phyloP scores from a whole-genome alignment of 2,329 filamentous ascomycete species.

The Penicillium verrucosum region DNA sequence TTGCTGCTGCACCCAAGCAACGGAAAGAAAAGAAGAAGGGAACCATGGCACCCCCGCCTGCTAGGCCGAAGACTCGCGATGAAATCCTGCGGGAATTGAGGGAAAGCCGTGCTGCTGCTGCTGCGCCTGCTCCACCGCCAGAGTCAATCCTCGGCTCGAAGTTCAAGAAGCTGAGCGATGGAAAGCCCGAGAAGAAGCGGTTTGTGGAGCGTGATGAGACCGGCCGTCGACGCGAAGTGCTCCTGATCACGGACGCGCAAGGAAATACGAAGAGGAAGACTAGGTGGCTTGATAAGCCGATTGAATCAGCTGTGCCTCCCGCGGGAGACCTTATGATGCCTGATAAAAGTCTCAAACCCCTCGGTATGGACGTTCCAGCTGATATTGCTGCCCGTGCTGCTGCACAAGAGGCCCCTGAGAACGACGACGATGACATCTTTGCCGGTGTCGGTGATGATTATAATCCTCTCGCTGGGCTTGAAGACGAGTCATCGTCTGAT shows the following conservation, averaged over 20 bases:
- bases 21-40: conserved; percentile 50
- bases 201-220: conserved; percentile 55
- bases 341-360: conserved; percentile 46
- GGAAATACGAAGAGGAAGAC: conserved; percentile 62
- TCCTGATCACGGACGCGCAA: conserved; percentile 57
- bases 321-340: conserved; percentile 37
- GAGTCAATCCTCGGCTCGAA: conserved; percentile 52
- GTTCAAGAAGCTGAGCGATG: conserved; percentile 53
- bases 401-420: conserved; percentile 30
- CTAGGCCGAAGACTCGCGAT: conserved; percentile 54
- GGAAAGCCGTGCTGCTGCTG: conserved; percentile 46
- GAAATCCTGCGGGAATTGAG: conserved; percentile 60
- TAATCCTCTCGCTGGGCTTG: conserved; percentile 55
- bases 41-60: conserved; percentile 44
- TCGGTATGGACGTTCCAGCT: conserved; percentile 51
- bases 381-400: conserved; percentile 39
- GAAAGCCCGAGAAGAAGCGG: conserved; percentile 48
- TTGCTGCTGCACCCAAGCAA: conserved; percentile 31
- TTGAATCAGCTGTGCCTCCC: conserved; percentile 22
- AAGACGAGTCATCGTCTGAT: conserved; percentile 45
- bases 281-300: conserved; percentile 48
- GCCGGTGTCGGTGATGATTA: conserved; percentile 59
- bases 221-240: conserved; percentile 54
- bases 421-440: conserved; percentile 62
- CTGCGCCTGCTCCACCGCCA: conserved; percentile 44